Conservation (phyloP, 805 yeast genomes). For the Cyberlindnera meyerae region DNA sequence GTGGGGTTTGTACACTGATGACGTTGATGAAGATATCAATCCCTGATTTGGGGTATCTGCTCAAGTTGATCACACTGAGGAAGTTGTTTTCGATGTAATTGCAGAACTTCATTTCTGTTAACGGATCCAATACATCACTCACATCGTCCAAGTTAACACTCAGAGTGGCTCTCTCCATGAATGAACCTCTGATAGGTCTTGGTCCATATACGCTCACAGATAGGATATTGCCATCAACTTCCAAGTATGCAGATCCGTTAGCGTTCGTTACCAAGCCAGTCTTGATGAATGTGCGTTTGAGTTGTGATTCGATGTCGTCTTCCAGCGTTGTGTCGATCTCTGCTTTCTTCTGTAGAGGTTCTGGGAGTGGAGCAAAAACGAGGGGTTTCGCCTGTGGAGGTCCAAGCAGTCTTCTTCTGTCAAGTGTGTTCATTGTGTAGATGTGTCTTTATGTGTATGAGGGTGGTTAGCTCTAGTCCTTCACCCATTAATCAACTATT, state of each 20-base stretch:
- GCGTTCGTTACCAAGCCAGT: conserved; percentile 66
- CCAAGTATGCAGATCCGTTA: conserved; percentile 80
- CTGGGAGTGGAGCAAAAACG: conserved; percentile 30
- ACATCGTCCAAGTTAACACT: conserved; percentile 44
- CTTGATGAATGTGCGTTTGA: conserved; percentile 44
- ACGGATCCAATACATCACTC: conserved; percentile 22
- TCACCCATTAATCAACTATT: too few relatives aligned
- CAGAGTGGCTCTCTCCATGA: conserved; percentile 59
- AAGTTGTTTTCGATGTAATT: conserved; percentile 34
- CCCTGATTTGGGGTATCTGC: conserved; percentile 84
- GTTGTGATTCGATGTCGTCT: conserved; percentile 28
- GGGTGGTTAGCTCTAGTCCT: too few relatives aligned
- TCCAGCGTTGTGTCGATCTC: conserved; percentile 14
- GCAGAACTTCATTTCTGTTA: conserved; percentile 43
- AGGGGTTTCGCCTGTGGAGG: conserved; percentile 64
- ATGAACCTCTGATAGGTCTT: conserved; percentile 73
- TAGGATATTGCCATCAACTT: conserved; percentile 43
- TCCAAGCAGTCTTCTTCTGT: conserved; percentile 83
- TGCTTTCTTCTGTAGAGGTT: conserved; percentile 9
- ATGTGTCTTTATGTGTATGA: too few relatives aligned
- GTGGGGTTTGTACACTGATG: conserved; percentile 39
- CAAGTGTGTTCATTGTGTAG: conserved; percentile 31
- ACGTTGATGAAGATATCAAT: conserved; percentile 74
- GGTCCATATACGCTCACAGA: conserved; percentile 83
- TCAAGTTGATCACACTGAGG: conserved; percentile 39